Percentiles rank a stretch among this genome's conserved stretches.
Evolutionary conservation across 441 rosid species (phyloP).

Genomic region (Omphalea diandra): DNA sequence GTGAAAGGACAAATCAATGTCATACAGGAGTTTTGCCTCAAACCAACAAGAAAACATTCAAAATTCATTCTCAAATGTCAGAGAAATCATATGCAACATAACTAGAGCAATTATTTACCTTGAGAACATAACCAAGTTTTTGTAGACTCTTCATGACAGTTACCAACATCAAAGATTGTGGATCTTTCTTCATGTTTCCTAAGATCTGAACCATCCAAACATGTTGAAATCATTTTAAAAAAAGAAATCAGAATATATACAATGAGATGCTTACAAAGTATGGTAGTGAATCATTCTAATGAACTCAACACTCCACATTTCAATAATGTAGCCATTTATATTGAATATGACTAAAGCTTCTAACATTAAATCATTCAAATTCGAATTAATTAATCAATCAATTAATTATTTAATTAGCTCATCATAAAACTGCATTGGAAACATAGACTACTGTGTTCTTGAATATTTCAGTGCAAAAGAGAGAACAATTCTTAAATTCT

Average conservation of each 20-base stretch:
- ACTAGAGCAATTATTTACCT: slow-evolving; percentile 50
- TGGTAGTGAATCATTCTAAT: neutral
- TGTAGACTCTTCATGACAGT: slow-evolving; percentile 79
- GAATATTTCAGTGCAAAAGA: neutral
- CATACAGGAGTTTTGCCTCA: neutral
- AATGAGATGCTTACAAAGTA: neutral
- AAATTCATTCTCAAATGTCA: neutral
- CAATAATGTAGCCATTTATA: neutral
- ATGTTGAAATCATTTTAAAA: neutral
- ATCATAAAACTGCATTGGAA: neutral
- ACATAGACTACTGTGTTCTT: neutral
- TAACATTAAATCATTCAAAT: neutral
- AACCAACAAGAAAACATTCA: neutral
- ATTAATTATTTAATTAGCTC: neutral
- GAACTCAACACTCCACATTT: neutral
- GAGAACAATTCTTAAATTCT: neutral
- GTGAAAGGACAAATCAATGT: neutral
- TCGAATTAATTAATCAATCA: too few species aligned
- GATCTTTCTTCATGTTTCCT: slow-evolving; percentile 72
- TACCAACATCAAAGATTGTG: slow-evolving; percentile 71
- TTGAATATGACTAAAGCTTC: neutral
- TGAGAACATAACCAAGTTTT: slow-evolving; percentile 71
- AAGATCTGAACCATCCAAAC: slow-evolving; percentile 49
- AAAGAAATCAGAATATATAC: neutral
- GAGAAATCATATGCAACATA: slow-evolving; percentile 15